Evolutionary conservation across 441 rosid genomes (phyloP), one percentile per base, ranked within the genome.

Genomic region (Raphanus hybrid): DNA sequence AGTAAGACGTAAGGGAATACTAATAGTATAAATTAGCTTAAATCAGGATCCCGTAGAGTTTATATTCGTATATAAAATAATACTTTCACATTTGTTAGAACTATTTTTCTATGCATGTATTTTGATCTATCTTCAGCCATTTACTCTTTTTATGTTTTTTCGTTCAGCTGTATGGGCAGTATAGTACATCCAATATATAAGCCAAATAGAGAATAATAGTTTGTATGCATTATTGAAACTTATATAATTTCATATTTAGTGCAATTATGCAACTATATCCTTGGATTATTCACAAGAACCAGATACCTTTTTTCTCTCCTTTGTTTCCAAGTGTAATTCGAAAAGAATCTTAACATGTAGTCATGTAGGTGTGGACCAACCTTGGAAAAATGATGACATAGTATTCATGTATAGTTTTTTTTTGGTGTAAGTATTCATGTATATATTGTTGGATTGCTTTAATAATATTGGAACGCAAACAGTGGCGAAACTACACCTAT

Each of bases 241-340:
- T 60, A 69, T 18, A 71, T 32, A 70, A 75, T 70, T 75, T 70
- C 70, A 69, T 80, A 39, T 80, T 66, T 59, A 64, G 71, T 71
- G 67, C 70, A 75, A 58, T 75, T 63, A 70, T 74, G 75, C 75
- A 74, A 75, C 45, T 79, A 58, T 50, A 75, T 79, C 59, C 64
- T 75, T 79, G 82, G 82, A 75, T 79, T 80, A 80, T 80, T 80
- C 80, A 75, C 55, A 80, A 70, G 79, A 75, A 80, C 82, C 73
- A 80, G 60, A 75, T 75, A 65, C 73, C 34, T 37, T 79, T 58
- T 65, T 64, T 12, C 32, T 50, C 71, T 68, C 11, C 23, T 74
- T 74, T 79, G 82, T 74, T 79, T 69, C 67, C 71, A 74, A 79
- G 75, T 68, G 78, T 68, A 70, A 61, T 71, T 75, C 71, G 80